These are phyloP conservation scores for Symmetrospora coprosmae DNA, from an alignment of 768 basidiomycete species.

Conservation along the genomic window DNA sequence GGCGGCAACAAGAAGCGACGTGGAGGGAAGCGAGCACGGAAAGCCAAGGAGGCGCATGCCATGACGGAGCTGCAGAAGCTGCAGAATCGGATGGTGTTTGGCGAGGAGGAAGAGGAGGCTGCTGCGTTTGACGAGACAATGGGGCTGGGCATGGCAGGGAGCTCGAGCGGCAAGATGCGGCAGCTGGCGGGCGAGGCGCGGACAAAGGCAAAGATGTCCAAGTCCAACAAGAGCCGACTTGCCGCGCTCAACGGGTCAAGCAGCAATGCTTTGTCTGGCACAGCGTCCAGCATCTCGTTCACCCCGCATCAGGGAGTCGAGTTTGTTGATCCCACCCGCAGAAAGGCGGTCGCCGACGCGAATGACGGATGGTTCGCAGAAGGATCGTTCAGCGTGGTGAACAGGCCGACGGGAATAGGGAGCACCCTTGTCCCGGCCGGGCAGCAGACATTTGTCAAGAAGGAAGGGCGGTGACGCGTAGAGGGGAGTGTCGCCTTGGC, in stretches of 20 bases:
- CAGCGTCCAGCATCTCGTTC: not conserved
- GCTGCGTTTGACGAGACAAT: constrained; percentile 96
- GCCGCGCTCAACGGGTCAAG: constrained; percentile 51
- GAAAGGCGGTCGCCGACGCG: constrained; percentile 81
- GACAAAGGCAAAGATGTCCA: constrained; percentile 89
- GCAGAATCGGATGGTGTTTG: constrained; percentile 92
- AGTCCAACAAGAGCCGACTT: constrained; percentile 83
- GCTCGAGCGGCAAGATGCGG: constrained; percentile 70
- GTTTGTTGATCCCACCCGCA: constrained; percentile 70
- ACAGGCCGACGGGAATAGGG: constrained; percentile 3
- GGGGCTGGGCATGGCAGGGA: constrained; percentile 92
- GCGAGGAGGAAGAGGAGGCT: constrained; percentile 86
- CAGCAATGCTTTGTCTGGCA: constrained; percentile 26
- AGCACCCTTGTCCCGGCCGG: not conserved
- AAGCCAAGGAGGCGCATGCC: constrained; percentile 96
- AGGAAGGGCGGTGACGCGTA: too few species aligned
- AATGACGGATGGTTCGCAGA: constrained; percentile 89
- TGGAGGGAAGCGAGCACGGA: constrained; percentile 92
- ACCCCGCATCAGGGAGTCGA: constrained; percentile 55
- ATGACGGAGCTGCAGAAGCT: constrained; percentile 92
- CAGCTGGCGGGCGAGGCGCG: constrained; percentile 75
- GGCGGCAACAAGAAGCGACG: constrained; percentile 80
- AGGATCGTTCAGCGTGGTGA: constrained; percentile 36
- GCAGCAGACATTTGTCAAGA: too few species aligned
- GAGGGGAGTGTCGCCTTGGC: too few species aligned